Evolutionary conservation across 805 yeast species (phyloP), one percentile per base, ranked within the genome.

Genomic region (Crinitomyces ghanaensis): DNA sequence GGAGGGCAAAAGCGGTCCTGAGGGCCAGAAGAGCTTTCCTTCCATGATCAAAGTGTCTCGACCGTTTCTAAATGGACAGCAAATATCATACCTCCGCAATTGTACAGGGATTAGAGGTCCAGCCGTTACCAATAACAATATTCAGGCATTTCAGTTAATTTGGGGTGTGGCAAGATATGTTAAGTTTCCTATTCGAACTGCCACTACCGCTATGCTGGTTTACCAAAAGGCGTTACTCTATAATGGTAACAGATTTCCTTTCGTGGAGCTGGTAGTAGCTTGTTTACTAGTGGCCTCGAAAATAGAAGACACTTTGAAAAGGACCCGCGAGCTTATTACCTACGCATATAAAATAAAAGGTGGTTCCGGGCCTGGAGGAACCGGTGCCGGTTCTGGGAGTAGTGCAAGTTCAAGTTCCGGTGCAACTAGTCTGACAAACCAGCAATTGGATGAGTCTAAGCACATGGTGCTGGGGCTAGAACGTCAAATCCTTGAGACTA

Each of bases 251-350:
- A 37, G 32, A 26, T 37, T 39, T 16, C 43, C 45, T 3, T 24
- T 40, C 4, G 34, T 24, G 11, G 75, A 77, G 28, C 68, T 81
- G n/a, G 81, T 82, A 0, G 55, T 77, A 6, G 68, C 88, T 6
- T 68, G 84, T 34, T 51, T 85, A 5, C 69, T 80, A 37, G 59
- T 82, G 11, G 79, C 94, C 2, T 62, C 77, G 27, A 83, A 85
- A 53, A 73, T 75, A 42, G 93, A 82, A 48, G 95, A 85, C 49
- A 81, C 85, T 26, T 76, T 84, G 26, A 84, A 83, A 51, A 79
- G 79, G 44, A 53, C 78, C 11, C 63, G 72, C 33, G 82, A 79
- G 28, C 65, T 84, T 8, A 69, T 21, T 62, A 66, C 47, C 60
- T 51, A 44, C 12, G 37, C 42, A 9, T 28, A 30, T 14, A 27